phyloP scores from a whole-genome alignment of 1,284 basidiomycete genomes.

The Lentinula novae-zelandiae region DNA sequence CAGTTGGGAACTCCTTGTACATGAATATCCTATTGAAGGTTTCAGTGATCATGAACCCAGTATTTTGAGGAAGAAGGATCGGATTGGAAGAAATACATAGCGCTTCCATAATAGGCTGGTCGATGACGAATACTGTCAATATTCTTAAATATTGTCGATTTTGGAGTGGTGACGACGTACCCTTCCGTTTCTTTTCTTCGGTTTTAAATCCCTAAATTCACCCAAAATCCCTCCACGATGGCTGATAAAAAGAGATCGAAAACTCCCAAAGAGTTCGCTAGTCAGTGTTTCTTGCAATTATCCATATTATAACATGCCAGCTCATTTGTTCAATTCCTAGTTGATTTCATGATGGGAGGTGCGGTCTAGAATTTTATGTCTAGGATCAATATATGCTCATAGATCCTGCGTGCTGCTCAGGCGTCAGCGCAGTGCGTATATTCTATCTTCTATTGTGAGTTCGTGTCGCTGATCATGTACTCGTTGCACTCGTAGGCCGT shows the following conservation, averaged over 20 bases:
- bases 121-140: no score
- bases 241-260: constrained; percentile 74
- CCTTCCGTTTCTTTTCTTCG: neutral
- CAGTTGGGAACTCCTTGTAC: no score
- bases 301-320: constrained; percentile 15
- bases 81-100: no score
- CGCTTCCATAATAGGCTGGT: no score
- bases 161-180: no score
- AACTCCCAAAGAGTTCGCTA: constrained; percentile 74
- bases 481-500: constrained; percentile 62
- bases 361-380: constrained; percentile 60
- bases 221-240: constrained; percentile 54
- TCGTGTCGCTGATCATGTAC: neutral
- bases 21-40: no score
- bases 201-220: constrained; percentile 13
- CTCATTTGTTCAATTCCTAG: constrained; percentile 41
- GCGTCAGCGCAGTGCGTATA: neutral
- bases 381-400: neutral
- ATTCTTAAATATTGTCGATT: no score
- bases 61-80: no score
- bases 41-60: no score
- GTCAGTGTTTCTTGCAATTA: constrained; percentile 11
- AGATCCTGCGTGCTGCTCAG: neutral
- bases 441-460: neutral
- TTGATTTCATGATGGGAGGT: constrained; percentile 91